Base-by-base conservation (phyloP, 2,329 filamentous ascomycete species). In the Stagonosporopsis vannaccii region DNA sequence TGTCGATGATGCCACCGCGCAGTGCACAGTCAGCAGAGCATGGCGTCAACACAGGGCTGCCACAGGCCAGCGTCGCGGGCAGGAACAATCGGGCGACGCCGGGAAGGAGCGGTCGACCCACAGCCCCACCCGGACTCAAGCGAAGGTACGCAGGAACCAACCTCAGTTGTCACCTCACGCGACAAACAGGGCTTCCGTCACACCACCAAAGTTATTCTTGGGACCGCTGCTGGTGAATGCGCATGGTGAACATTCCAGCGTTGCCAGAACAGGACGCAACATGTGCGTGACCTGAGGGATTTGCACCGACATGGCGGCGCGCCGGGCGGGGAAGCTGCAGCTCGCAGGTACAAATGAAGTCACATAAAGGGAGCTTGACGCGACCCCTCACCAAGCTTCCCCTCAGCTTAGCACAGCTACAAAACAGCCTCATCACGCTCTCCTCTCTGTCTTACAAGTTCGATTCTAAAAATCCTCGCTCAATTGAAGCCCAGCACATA, bases 341-440 rank as follows among this genome's bases (percentile, higher is more conserved):
- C 45, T 36, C 32, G 57, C 61, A 62, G 59, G 59, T 59, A 63
- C 61, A 58, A 67, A 72, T 73, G 71, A 71, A 64, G 63, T 72
- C 70, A 73, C 66, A 69, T 73, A 74, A 73, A 69, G 52, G 68
- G 51, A 23, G 62, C 62, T 60, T 59, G 57, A 46, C 62, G 26
- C 15, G 56, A 72, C 70, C 71, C 70, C 72, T 72, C 71, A 73
- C 65, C 62, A 50, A 65, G 61, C 62, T 64, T 46, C 61, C 62
- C 68, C 60, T 48, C 61, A 66, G 55, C 58, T 60, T 36, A 56
- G 23, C 35, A 52, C 37, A 58, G 61, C 61, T 61, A 51, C 41
- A 19, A 46, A 46, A 40, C 44, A 42, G 22, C 23, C 44, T 49
- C 45, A 42, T 2, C 45, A 8, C 5, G 3, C 20, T 30, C 30